phyloP scores from a whole-genome alignment of 768 basidiomycete genomes.

The Suillus weaverae region DNA sequence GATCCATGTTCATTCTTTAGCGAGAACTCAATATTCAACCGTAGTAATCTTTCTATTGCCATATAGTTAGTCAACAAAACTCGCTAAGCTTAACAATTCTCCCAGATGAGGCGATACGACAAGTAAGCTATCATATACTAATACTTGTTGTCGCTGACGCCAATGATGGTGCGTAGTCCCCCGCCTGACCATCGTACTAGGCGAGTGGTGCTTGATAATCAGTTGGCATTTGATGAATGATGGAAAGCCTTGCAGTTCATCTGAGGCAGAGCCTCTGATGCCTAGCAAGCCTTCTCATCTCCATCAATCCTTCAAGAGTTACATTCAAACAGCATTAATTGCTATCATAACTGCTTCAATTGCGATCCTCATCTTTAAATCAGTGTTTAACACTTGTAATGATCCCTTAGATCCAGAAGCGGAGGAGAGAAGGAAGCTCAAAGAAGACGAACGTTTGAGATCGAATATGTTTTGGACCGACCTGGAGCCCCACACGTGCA shows the following conservation, averaged over 20 bases:
- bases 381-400: conserved; percentile 17
- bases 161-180: neutral
- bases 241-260: neutral
- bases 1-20: neutral
- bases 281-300: neutral
- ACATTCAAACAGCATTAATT: neutral
- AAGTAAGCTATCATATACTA: neutral
- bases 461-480: conserved; percentile 26
- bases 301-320: neutral
- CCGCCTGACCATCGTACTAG: neutral
- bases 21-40: neutral
- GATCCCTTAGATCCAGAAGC: conserved; percentile 18
- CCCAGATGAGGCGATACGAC: neutral
- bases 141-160: neutral
- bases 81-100: neutral
- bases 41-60: neutral
- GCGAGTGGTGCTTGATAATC: neutral
- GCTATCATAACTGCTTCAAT: neutral
- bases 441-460: conserved; percentile 21
- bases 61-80: neutral
- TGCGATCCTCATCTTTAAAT: neutral
- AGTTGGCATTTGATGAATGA: neutral
- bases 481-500: conserved; percentile 24
- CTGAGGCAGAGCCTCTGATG: neutral
- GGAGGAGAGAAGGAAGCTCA: conserved; percentile 17